phyloP scores from a whole-genome alignment of 257 asterid genomes.

The Solanum chaucha region DNA sequence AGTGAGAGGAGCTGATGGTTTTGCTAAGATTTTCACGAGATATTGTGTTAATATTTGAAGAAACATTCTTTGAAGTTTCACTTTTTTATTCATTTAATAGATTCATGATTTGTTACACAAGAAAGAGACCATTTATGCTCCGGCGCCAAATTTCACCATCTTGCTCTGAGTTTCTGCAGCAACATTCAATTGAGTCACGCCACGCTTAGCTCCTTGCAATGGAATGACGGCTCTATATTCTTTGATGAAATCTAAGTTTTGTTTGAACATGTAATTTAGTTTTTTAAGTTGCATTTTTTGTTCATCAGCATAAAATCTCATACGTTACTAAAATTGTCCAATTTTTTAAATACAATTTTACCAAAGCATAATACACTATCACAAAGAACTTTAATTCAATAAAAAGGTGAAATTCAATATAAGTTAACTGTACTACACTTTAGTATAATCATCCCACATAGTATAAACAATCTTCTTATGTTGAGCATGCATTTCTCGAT shows the following conservation, averaged over 20 bases:
- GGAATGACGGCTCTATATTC: not conserved
- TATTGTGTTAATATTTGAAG: not conserved
- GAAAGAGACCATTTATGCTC: not conserved
- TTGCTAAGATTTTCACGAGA: not conserved
- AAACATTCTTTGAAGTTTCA: not conserved
- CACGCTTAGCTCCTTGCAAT: not conserved
- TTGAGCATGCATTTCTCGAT: no score
- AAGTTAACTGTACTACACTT: not conserved
- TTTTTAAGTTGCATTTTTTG: not conserved
- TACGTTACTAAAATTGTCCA: not conserved
- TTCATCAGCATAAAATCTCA: not conserved
- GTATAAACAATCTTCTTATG: not conserved
- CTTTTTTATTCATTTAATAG: not conserved
- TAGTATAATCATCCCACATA: not conserved
- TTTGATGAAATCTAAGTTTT: not conserved
- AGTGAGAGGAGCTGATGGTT: not conserved
- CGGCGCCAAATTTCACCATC: slow-evolving; percentile 7
- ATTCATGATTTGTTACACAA: slow-evolving; percentile 2
- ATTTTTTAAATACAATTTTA: not conserved
- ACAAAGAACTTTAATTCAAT: not conserved
- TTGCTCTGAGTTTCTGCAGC: not conserved
- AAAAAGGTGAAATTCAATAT: no score
- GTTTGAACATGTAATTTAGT: not conserved
- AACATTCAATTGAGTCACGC: slow-evolving; percentile 6
- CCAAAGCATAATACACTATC: not conserved